Base-by-base conservation (phyloP, 306 rosid species). In the Ceratonia siliqua region DNA sequence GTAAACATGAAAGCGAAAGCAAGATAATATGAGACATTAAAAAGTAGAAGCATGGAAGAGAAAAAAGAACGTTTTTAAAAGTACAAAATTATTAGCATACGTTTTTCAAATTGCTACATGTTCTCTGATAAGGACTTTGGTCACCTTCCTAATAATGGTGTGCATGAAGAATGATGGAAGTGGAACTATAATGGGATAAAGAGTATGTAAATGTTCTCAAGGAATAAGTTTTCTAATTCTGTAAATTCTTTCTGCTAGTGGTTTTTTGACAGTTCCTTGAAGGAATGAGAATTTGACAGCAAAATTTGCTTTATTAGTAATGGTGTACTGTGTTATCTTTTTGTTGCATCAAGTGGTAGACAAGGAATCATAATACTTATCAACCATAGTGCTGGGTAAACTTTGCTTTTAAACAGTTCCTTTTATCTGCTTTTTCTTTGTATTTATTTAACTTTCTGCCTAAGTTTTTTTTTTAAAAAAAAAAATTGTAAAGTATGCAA, bases 281-380 rank as follows among this genome's bases (percentile, higher is more conserved):
- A 48, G 81, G 48, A 68, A 70, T 75, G 61, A 82, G 71, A 73
- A 48, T 28, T 81, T 50, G 89, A 73, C 69, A 68, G 78, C 83
- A 65, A 62, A 38, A 62, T 48, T 21, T 33, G 78, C 87, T 85
- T 78, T 89, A 79, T 76, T 50, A 71, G 73, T 45, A 77, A 73
- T 80, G 69, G 46, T 69, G 66, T 55, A 83, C 78, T 79, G 79
- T 35, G 46, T 62, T 22, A 35, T 83, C 83, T 69, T 64, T 73
- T 72, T 74, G 83, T 73, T 85, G 87, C 86, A 82, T 85, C 86
- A 86, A 84, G 91, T 86, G 91, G 90, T 61, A 84, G 84, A 81
- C 86, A 85, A 79, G 78, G 77, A 69, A 84, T 81, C 85, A 82
- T 82, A 59, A 69, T 73, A 57, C 52, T 63, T 45, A 58, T 63